phyloP scores from a whole-genome alignment of 768 basidiomycete genomes.

The Lentinula boryana region DNA sequence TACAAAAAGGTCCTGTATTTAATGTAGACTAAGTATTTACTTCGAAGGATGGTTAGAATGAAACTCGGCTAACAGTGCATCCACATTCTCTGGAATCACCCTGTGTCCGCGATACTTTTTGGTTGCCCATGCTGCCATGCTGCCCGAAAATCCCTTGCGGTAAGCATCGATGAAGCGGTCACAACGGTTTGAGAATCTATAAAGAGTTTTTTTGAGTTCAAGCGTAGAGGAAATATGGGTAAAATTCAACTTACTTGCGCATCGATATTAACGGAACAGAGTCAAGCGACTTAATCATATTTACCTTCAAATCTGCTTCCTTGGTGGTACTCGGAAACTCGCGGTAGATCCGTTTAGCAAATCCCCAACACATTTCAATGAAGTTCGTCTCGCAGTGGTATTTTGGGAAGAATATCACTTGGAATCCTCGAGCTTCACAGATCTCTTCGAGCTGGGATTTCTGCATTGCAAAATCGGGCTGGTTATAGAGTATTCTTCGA shows the following conservation, averaged over 20 bases:
- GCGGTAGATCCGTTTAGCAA: slow-evolving; percentile 25
- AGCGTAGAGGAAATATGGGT: too few relatives aligned
- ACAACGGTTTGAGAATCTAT: too few relatives aligned
- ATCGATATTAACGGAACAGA: slow-evolving; percentile 9
- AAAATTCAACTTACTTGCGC: neutral
- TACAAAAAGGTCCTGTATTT: too few relatives aligned
- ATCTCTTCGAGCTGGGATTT: neutral
- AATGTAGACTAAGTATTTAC: too few relatives aligned
- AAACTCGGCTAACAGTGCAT: too few relatives aligned
- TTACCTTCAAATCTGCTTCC: slow-evolving; percentile 19
- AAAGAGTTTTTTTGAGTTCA: too few relatives aligned
- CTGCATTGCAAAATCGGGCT: slow-evolving; percentile 24
- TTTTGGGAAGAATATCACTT: slow-evolving; percentile 25
- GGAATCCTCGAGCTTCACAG: slow-evolving; percentile 11
- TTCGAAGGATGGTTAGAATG: too few relatives aligned
- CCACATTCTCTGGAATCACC: too few relatives aligned
- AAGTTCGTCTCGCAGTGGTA: slow-evolving; percentile 33
- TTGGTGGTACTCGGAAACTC: slow-evolving; percentile 9
- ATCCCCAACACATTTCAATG: slow-evolving; percentile 24
- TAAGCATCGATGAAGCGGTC: too few relatives aligned
- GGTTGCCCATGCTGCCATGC: slow-evolving; percentile 11
- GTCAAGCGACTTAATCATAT: slow-evolving; percentile 17
- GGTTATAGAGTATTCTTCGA: slow-evolving; percentile 19
- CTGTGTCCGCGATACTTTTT: slow-evolving; percentile 14
- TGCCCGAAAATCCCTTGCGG: neutral